Percentiles rank a stretch among this genome's conserved stretches.
Evolutionary conservation across 805 yeast species (phyloP).

Genomic region (Kregervanrija pseudodelftensis): DNA sequence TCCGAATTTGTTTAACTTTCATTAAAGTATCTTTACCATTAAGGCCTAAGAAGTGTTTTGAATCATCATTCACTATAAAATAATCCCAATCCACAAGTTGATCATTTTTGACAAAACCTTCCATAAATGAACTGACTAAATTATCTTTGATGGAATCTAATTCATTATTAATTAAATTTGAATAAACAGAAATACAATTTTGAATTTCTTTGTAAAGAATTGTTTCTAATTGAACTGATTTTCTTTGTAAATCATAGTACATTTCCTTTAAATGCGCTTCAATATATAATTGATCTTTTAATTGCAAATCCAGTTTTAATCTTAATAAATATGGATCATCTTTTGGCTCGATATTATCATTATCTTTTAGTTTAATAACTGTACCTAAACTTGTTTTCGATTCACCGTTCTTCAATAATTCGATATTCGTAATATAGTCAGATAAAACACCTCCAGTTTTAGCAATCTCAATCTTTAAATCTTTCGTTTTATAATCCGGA

Average conservation of each 20-base stretch:
- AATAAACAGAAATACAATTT: constrained; percentile 44
- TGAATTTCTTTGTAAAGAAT: constrained; percentile 59
- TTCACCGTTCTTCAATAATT: constrained; percentile 32
- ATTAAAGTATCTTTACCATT: constrained; percentile 22
- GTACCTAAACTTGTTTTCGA: constrained; percentile 27
- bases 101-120: constrained; percentile 47
- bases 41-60: constrained; percentile 35
- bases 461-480: constrained; percentile 53
- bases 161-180: constrained; percentile 45
- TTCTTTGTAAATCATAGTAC: constrained; percentile 52
- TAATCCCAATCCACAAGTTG: constrained; percentile 67
- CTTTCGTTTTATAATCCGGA: constrained; percentile 50
- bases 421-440: constrained; percentile 39
- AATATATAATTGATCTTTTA: constrained; percentile 54
- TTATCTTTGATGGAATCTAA: constrained; percentile 38
- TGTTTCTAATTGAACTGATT: constrained; percentile 59
- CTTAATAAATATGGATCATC: constrained; percentile 60
- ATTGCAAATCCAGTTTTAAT: constrained; percentile 55
- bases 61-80: constrained; percentile 41
- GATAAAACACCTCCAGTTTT: constrained; percentile 51
- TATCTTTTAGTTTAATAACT: constrained; percentile 14
- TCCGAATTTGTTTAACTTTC: constrained; percentile 33
- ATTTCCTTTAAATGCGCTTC: constrained; percentile 64
- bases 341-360: constrained; percentile 18
- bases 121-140: constrained; percentile 46